These are phyloP conservation scores for Pythium oligandrum DNA, from an alignment of 352 stramenopile species.

Conservation along the genomic window DNA sequence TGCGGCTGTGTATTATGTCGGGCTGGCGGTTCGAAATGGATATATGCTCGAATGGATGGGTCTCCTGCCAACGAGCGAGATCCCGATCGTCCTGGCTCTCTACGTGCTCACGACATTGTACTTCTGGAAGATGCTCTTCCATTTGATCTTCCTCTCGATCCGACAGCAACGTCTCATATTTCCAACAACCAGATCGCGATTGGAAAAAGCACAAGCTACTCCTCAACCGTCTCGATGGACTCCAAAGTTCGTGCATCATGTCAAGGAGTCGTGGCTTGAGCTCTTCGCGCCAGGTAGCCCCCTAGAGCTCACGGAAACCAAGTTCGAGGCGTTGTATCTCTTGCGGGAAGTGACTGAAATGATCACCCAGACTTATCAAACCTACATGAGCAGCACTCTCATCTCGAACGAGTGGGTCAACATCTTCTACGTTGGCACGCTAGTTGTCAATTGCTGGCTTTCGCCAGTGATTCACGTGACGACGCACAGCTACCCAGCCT, in stretches of 20 bases:
- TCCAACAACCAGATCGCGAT: too few species aligned
- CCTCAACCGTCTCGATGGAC: background rate
- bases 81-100: slow-evolving; percentile 6
- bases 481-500: background rate
- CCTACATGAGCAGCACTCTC: slow-evolving; percentile 16
- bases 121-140: background rate
- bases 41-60: slow-evolving; percentile 3
- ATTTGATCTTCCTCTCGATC: background rate
- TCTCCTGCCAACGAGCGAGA: background rate
- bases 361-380: slow-evolving; percentile 13
- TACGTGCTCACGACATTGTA: slow-evolving; percentile 1
- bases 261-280: background rate
- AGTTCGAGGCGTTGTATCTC: slow-evolving; percentile 15
- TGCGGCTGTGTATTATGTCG: slow-evolving; percentile 2
- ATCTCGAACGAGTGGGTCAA: slow-evolving; percentile 15
- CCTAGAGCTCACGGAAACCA: slow-evolving; percentile 2
- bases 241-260: background rate
- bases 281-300: background rate
- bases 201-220: background rate
- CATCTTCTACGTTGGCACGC: slow-evolving; percentile 8
- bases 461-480: slow-evolving; percentile 13
- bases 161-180: too few species aligned
- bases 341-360: slow-evolving; percentile 14
- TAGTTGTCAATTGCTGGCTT: slow-evolving; percentile 19
- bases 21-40: slow-evolving; percentile 4